phyloP scores from a whole-genome alignment of 257 asterid genomes.

The Anisodus acutangulus region DNA sequence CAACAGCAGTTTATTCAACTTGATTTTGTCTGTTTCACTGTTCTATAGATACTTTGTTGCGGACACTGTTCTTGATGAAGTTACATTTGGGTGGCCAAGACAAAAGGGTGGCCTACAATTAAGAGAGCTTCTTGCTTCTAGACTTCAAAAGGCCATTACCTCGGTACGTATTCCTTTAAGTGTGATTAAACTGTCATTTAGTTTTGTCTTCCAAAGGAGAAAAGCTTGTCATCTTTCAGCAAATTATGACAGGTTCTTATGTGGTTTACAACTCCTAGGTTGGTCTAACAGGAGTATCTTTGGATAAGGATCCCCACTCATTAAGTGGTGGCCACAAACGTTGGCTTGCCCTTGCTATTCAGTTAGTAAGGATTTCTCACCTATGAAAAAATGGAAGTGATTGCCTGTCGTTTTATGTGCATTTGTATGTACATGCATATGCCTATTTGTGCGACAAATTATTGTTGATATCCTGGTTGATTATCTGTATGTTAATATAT shows the following conservation, averaged over 20 bases:
- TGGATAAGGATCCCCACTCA: constrained; percentile 86
- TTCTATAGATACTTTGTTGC: constrained; percentile 77
- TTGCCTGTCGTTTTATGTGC: background rate
- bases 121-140: constrained; percentile 84
- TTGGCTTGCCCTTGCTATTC: constrained; percentile 91
- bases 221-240: background rate
- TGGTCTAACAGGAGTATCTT: constrained; percentile 71
- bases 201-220: background rate
- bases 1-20: constrained; percentile 32
- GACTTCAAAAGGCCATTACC: constrained; percentile 80
- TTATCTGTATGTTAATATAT: constrained; percentile 37
- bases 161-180: constrained; percentile 52
- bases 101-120: constrained; percentile 71
- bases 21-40: constrained; percentile 30
- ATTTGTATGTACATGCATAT: background rate
- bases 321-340: constrained; percentile 97
- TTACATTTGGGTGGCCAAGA: constrained; percentile 96
- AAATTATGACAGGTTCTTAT: constrained; percentile 7
- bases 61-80: constrained; percentile 87
- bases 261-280: constrained; percentile 49
- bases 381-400: constrained; percentile 30
- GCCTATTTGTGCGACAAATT: background rate
- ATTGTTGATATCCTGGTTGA: constrained; percentile 27
- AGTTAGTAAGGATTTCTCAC: constrained; percentile 61
- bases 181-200: background rate